phyloP scores from a whole-genome alignment of 225 moss, liverwort and hornwort species.

The Antitrichia curtipendula region DNA sequence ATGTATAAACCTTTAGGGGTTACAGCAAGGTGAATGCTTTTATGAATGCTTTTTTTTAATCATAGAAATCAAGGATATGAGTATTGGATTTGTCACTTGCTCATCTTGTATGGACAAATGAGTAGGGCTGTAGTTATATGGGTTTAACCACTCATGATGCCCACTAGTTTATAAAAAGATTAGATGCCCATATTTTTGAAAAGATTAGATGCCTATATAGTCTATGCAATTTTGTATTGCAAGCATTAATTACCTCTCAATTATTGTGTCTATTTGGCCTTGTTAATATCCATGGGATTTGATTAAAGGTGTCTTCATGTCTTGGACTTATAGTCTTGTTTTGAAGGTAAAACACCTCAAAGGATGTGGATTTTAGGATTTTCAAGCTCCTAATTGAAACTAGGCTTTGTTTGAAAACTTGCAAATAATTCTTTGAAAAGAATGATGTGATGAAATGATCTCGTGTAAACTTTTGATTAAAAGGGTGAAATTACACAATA shows the following conservation, averaged over 20 bases:
- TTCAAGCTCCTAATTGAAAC: neutral
- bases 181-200: too few relatives aligned
- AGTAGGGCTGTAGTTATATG: too few relatives aligned
- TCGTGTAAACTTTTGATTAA: too few relatives aligned
- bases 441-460: too few relatives aligned
- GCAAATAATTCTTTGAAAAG: too few relatives aligned
- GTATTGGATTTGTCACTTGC: neutral
- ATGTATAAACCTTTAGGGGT: neutral
- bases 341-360: neutral
- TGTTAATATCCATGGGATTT: fast-evolving
- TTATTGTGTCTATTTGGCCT: neutral
- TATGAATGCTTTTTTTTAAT: neutral
- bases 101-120: neutral
- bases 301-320: neutral
- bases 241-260: neutral
- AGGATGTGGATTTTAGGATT: neutral
- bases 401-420: neutral
- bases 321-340: neutral
- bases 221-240: neutral
- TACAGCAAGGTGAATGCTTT: neutral
- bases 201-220: neutral
- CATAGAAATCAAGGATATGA: neutral
- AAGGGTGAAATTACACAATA: too few relatives aligned
- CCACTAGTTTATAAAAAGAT: too few relatives aligned
- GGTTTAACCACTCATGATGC: fast-evolving